phyloP scores from a whole-genome alignment of 352 stramenopile species.

The Globisporangium heterothallicum region DNA sequence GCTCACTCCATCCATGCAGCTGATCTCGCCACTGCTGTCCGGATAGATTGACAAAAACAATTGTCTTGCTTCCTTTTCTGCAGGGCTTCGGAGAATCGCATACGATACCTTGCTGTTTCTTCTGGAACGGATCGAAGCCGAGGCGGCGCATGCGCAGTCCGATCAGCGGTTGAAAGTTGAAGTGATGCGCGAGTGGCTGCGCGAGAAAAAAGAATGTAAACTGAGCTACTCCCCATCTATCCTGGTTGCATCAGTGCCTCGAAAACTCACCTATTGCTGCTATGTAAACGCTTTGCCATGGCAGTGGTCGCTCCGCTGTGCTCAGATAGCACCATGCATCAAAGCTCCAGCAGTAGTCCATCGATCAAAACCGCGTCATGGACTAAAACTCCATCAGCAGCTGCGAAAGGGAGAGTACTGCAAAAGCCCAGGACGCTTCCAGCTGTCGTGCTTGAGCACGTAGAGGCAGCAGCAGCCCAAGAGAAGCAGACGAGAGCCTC shows the following conservation, averaged over 20 bases:
- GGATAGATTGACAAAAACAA: no score
- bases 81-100: slow-evolving; percentile 39
- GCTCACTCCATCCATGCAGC: no score
- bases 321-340: neutral
- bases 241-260: neutral
- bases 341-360: neutral
- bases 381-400: neutral
- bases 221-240: no score
- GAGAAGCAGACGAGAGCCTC: slow-evolving; percentile 7
- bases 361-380: slow-evolving; percentile 7
- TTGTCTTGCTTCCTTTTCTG: neutral
- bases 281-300: neutral
- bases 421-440: neutral
- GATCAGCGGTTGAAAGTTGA: slow-evolving; percentile 35
- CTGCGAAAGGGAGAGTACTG: neutral
- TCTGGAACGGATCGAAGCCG: slow-evolving; percentile 39
- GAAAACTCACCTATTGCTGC: neutral
- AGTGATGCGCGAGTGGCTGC: slow-evolving; percentile 19
- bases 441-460: neutral
- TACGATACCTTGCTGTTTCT: slow-evolving; percentile 51
- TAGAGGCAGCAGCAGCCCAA: neutral
- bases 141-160: slow-evolving; percentile 34
- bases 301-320: neutral
- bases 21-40: no score
- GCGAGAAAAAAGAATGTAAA: slow-evolving; percentile 20